Base-by-base conservation (phyloP, 768 basidiomycete species). In the Cantharellus cinnabarinus region DNA sequence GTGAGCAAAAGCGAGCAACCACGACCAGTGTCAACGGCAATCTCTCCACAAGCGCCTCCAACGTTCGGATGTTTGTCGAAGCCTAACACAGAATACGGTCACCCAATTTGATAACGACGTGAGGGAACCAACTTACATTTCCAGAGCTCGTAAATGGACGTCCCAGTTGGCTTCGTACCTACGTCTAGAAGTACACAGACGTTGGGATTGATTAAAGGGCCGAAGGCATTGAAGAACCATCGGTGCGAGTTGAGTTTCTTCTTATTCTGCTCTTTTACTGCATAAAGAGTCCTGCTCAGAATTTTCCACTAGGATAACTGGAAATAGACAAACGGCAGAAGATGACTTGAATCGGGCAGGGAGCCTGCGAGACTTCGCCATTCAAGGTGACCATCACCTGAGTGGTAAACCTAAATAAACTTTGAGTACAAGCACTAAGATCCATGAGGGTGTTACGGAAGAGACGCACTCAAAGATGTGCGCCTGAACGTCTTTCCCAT, bases 171-270 rank as follows among this genome's bases (percentile, higher is more conserved):
- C 68, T 93, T 91, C 40, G 93, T 97, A 41, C 93, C 93, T 50
- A 97, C 93, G 68, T 97, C 93, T 62, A 97, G 77, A 42, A 97
- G 79, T 60, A 95, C 71, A 66, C 90, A 93, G 57, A 95, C 89
- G 65, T 90, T 89, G 42, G 90, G 84, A 62, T 82, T 79, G 65
- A 94, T 77, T 59, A 93, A 74, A 35, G 90, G 88, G 29, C 87
- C 86, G 63, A 94, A 87, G 0, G 88, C 91, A 66, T 95, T 95
- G 77, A 95, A 94, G 76, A 94, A 94, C 91, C 91, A 95, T 20
- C 91, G 79, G 66, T 95, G 90, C 65, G 84, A 86, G 73, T 94
- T 94, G 65, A 94, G 76, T 69, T 95, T 94, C 76, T 94, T 93
- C 76, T 90, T 90, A 76, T 93, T 95, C 72, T 89, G 86, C 69